phyloP scores from a whole-genome alignment of 495 filamentous ascomycete species.

The Articulospora tetracladia region DNA sequence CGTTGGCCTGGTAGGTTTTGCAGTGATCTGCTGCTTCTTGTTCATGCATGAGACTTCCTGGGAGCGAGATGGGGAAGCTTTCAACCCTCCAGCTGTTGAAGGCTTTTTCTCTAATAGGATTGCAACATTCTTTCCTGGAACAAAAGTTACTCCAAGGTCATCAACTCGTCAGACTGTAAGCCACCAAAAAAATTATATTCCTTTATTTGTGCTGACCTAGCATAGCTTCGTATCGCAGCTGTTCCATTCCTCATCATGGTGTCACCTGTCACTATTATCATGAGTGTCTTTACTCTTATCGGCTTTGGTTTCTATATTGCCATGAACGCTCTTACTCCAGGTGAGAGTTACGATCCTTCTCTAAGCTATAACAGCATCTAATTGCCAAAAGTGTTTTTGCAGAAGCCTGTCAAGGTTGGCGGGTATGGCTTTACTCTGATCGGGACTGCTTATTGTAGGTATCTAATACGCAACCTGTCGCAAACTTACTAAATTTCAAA shows the following conservation, averaged over 20 bases:
- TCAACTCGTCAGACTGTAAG: constrained; percentile 31
- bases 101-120: constrained; percentile 35
- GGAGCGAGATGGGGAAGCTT: constrained; percentile 17
- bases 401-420: constrained; percentile 36
- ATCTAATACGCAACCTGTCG: not conserved
- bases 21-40: constrained; percentile 33
- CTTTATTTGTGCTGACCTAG: too few relatives aligned
- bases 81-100: constrained; percentile 25
- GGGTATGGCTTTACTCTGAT: constrained; percentile 46
- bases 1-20: constrained; percentile 35
- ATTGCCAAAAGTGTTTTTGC: constrained; percentile 32
- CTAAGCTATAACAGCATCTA: too few relatives aligned
- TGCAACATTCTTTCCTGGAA: constrained; percentile 42
- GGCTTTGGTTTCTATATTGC: constrained; percentile 42
- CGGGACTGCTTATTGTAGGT: constrained; percentile 41
- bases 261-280: constrained; percentile 40
- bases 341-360: not conserved
- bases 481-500: not conserved
- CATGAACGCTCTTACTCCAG: constrained; percentile 30
- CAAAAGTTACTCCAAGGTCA: constrained; percentile 28
- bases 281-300: constrained; percentile 41
- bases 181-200: not conserved
- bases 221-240: constrained; percentile 24
- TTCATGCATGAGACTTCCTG: constrained; percentile 44
- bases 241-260: constrained; percentile 39